Evolutionary conservation across 345 rosid species (phyloP), one percentile per base, ranked within the genome.

Genomic region (Luvunga scandens): DNA sequence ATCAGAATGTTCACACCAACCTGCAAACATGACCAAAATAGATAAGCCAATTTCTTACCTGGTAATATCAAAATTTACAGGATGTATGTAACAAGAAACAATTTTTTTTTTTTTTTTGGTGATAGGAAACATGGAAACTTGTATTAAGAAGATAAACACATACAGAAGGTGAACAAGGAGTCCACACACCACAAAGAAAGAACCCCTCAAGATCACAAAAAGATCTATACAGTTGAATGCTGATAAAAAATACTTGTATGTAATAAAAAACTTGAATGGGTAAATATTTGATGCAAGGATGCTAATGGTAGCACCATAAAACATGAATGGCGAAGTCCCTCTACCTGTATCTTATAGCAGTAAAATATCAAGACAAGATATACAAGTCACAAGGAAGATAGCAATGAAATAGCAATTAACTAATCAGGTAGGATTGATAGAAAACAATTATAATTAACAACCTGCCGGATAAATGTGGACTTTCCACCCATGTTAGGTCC

Each of bases 401-500:
- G 45, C n/a, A 63, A 28, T 30, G 19, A 25, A 45, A 45, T 75
- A 48, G 55, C 24, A 33, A 65, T 13, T 66, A 76, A 2, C 9
- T 64, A 65, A 48, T 64, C 45, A 10, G 30, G n/a, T 39, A 69
- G 27, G 30, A 66, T 19, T 4, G 25, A 30, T 18, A 39, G 16
- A 76, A 27, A 25, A 14, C 12, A 70, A 60, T 33, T 34, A n/a
- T 61, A 61, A 71, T 55, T 68, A 80, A 36, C 82, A 64, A 95
- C 99, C 93, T 96, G 99, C 68, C 98, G 92, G 87, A 96, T 94
- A 81, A 84, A 96, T 80, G 99, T 96, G 75, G 99, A 96, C 86
- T 96, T 96, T 66, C 99, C 98, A 72, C 99, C 99, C 99, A 96
- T 96, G 84, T 96, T 96, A 75, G 99, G 98, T 80, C 99, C 99